Evolutionary conservation across 106 monocot species (phyloP), one percentile per base, ranked within the genome.

Genomic region (Platanthera zijinensis): DNA sequence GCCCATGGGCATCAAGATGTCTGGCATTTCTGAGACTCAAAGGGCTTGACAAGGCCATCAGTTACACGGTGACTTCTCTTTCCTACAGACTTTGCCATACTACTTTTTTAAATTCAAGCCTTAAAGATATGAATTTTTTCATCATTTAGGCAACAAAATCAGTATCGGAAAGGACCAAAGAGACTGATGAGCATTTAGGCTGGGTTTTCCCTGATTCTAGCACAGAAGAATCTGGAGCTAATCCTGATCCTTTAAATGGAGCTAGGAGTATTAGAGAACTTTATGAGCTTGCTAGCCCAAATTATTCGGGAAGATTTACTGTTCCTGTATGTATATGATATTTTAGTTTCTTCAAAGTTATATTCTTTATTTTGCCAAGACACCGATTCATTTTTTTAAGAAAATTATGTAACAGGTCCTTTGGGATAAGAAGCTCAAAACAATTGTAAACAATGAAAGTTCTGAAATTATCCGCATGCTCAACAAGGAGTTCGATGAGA

Each of bases 1-100:
- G 97, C 78, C 97, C 97, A 53, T 97, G 97, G 97, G 97, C 97
- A 80, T 89, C 80, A 71, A 86, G 93, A 82, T 97, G 97, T 80
- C 77, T 97, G 61, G 75, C 97, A 71, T 91, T 48, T 76, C 14
- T 97, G 69, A 97, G 87, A 83, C 83, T 93, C 54, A 96, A 96
- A 80, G 96, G 96, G 21, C 89, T 96, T 50, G 93, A 93, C 46
- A 78, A 83, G 47, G 87, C 89, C 4, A 93, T 96, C 84, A 83
- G 84, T 82, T 91, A 45, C 82, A 82, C 89, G 74, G 90, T 89
- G 73, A 69, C 11, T 56, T 74, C 69, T 79, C 82, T 56, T 67
- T 30, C 2, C 46, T 25, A 48, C 17, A 3, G 30, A 75, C 21
- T 32, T 51, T 50, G 22, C 45, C 50, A 52, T 25, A 25, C 52